Evolutionary conservation across 495 filamentous ascomycete species (phyloP), one percentile per base, ranked within the genome.

Genomic region (Tuber umbilicatum): DNA sequence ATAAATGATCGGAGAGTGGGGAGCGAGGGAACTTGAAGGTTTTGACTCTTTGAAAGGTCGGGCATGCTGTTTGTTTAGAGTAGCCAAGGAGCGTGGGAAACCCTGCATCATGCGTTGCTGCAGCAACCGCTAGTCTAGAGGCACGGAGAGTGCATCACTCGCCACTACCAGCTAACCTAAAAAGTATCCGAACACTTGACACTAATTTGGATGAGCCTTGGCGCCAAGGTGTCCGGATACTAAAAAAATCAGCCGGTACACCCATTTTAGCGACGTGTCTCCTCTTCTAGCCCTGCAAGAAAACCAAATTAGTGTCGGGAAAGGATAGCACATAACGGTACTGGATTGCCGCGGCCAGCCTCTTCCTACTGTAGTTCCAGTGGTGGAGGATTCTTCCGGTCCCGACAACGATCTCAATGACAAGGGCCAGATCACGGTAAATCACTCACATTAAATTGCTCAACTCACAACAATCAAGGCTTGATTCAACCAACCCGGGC

Each of bases 11-110:
- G 55, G 55, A 64, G 35, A 64, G 55, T 35, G 31, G 27, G 14
- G 55, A 35, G 55, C 1, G 27, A 64, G 77, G 39, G 50, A 72
- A 64, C 43, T 70, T 79, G 77, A 73, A 75, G 76, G 72, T 79
- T 79, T 74, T 78, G 77, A 78, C 55, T 64, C 55, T 64, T 35
- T 64, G 55, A 35, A 64, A 64, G 27, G 74, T 42, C 50, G 39
- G 70, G 68, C 77, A 38, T 74, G 67, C 69, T 79, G 77, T 79
- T 79, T 79, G 77, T 79, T 79, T 79, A 74, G 77, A 35, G 38
- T 31, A 37, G 77, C 76, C 77, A 79, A 78, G 77, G 67, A 69
- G 1, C n/a, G n/a, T 38, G 27, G n/a, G 72, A 79, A 70, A 70
- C 71, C 78, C 77, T 78, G 75, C 77, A 79, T 72, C 69, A 73